Evolutionary conservation across 179 eudicot genomes (phyloP).

Genomic region (Amaranthus tricolor): DNA sequence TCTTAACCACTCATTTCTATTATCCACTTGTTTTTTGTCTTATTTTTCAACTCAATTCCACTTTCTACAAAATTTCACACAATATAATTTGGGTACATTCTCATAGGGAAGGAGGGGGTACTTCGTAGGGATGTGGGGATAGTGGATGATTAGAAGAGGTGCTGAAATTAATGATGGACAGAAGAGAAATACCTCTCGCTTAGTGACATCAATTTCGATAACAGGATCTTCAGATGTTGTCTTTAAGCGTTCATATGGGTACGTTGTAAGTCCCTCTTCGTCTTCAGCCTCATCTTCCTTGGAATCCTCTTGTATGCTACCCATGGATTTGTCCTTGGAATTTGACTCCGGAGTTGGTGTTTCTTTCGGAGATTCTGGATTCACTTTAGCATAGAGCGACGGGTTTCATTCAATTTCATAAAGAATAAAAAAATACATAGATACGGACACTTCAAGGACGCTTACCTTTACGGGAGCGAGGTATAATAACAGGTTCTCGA

Average conservation of each 20-base stretch:
- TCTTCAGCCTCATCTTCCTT: slow-evolving; percentile 85
- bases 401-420: slow-evolving; percentile 1
- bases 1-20: too few species aligned
- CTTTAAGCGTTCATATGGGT: slow-evolving; percentile 83
- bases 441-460: slow-evolving; percentile 6
- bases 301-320: slow-evolving; percentile 71
- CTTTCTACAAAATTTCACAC: too few species aligned
- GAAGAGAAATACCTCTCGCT: slow-evolving; percentile 68
- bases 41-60: too few species aligned
- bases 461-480: slow-evolving; percentile 75
- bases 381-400: slow-evolving; percentile 35
- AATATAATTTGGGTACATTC: too few species aligned
- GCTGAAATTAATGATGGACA: background rate
- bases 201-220: slow-evolving; percentile 79
- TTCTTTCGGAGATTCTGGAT: slow-evolving; percentile 48
- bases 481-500: slow-evolving; percentile 54
- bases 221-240: slow-evolving; percentile 67
- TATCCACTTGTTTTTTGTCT: too few species aligned
- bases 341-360: slow-evolving; percentile 39
- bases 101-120: too few species aligned
- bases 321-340: slow-evolving; percentile 52
- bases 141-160: background rate
- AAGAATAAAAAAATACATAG: too few species aligned
- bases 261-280: slow-evolving; percentile 68
- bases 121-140: background rate